Conservation (phyloP, 1,284 basidiomycete genomes). For the Inonotus obliquus region DNA sequence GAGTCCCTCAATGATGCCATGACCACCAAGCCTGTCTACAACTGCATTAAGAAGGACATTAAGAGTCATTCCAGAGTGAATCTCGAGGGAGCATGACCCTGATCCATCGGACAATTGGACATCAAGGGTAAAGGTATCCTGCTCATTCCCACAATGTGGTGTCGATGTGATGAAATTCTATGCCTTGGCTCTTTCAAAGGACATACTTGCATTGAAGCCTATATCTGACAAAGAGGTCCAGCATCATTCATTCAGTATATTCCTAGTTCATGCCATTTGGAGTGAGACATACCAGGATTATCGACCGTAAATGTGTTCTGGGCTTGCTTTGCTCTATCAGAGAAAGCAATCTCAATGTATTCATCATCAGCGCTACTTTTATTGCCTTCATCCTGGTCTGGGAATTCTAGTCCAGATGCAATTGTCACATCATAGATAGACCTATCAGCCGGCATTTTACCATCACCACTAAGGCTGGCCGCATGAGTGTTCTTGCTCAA, state of each 20-base stretch:
- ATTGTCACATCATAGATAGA: neutral
- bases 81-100: neutral
- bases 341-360: neutral
- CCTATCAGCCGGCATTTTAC: neutral
- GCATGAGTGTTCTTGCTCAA: too few relatives aligned
- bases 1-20: neutral
- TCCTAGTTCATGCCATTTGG: neutral
- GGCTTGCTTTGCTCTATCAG: neutral
- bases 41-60: neutral
- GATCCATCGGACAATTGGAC: neutral
- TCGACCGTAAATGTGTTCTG: neutral
- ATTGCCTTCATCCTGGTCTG: too few relatives aligned
- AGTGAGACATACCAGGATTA: neutral
- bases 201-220: neutral
- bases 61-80: neutral
- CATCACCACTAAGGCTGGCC: too few relatives aligned
- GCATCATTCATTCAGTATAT: neutral
- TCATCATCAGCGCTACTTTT: too few relatives aligned
- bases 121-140: neutral
- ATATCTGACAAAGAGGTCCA: neutral
- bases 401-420: neutral
- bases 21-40: neutral
- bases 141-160: neutral
- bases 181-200: neutral
- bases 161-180: neutral